Base-by-base conservation (phyloP, 1,139 yeast species). In the Hyphopichia pseudoburtonii region DNA sequence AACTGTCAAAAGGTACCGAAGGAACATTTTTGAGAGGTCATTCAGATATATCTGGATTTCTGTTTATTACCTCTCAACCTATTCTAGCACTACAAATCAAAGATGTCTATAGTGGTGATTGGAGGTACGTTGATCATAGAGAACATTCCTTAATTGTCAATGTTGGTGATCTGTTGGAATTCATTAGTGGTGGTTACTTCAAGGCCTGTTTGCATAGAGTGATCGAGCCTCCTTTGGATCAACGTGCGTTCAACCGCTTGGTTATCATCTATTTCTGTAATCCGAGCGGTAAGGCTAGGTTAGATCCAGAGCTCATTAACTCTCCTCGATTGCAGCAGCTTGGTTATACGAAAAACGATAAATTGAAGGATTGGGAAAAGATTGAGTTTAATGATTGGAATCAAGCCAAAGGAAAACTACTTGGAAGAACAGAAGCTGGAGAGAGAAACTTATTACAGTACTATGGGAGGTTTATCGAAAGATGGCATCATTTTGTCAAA, bases 1-100 rank as follows among this genome's bases (percentile, higher is more conserved):
- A 47, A 17, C 45, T 44, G 11, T 62, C 66, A 15, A 48, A 47
- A 14, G 46, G 54, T 35, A 62, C 67, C 0, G 57, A 60, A 14
- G 57, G 60, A 17, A 72, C 71, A 9, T 72, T 74, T 74, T 54
- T 74, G 21, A 57, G 79, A 39, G 80, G 80, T 1, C 80, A 74
- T 42, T 67, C 76, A 11, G 80, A 75, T 50, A 63, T 68, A 28
- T 63, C 72, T 35, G 78, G 70, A 1, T 66, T 74, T 39, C 66
- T 79, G 0, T 73, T 74, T 38, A 70, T 74, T 23, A 63, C 73
- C 3, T 67, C 75, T 32, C 76, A 72, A 49, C 76, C 78, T 7
- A 71, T 73, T 42, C 50, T 70, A n/a, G 65, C 78, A 5, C 57
- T 74, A 28, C 80, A 74, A 44, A 72, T 74, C 33, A 58, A 70